These are phyloP conservation scores for Kluyveromyces nonfermentans DNA, from an alignment of 805 yeast species.

Conservation along the genomic window DNA sequence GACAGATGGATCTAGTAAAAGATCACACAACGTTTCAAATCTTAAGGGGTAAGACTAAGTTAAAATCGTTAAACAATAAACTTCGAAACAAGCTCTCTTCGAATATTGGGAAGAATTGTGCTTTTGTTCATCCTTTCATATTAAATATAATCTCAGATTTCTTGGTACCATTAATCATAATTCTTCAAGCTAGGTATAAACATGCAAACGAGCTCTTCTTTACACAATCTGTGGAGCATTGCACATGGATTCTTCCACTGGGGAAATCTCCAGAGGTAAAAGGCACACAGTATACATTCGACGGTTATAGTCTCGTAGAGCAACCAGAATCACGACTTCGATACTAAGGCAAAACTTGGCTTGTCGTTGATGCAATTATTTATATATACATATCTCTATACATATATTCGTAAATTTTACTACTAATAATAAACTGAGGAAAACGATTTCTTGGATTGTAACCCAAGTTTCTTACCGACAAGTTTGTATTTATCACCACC, in stretches of 20 bases:
- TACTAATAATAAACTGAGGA: slow-evolving; percentile 23
- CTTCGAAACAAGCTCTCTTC: not conserved
- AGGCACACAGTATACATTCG: slow-evolving; percentile 18
- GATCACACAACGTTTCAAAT: slow-evolving; percentile 5
- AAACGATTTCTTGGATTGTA: slow-evolving; percentile 38
- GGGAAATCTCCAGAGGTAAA: slow-evolving; percentile 20
- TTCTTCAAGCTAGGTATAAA: slow-evolving; percentile 22
- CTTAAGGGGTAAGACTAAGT: slow-evolving; percentile 3
- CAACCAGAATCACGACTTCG: not conserved
- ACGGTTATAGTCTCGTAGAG: slow-evolving; percentile 6
- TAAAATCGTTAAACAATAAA: slow-evolving; percentile 3
- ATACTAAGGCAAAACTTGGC: not conserved
- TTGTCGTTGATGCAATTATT: not conserved
- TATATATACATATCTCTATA: too few species aligned
- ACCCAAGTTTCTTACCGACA: slow-evolving; percentile 37
- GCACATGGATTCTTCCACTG: slow-evolving; percentile 16
- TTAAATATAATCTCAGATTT: slow-evolving; percentile 19
- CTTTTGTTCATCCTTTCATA: slow-evolving; percentile 17
- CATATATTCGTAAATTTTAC: not conserved
- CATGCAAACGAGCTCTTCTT: slow-evolving; percentile 24
- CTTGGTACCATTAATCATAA: slow-evolving; percentile 19
- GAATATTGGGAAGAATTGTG: not conserved
- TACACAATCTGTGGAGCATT: slow-evolving; percentile 15
- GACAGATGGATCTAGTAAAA: slow-evolving; percentile 6
- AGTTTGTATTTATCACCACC: slow-evolving; percentile 42